Conservation (phyloP, 2,329 filamentous ascomycete genomes). For the Aspergillus phoenicis region DNA sequence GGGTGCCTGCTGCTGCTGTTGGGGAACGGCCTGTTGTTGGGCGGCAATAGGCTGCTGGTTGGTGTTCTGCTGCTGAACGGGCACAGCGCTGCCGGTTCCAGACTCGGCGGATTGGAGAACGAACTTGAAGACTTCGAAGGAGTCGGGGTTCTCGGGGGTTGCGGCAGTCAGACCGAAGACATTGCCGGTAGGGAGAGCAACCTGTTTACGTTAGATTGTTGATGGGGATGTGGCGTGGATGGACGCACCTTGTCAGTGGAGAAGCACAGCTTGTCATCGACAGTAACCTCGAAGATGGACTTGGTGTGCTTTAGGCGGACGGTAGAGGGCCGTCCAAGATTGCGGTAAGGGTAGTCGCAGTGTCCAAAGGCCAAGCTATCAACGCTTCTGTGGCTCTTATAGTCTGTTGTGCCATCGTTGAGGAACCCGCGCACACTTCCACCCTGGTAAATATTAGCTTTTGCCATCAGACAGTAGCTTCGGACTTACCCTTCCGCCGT, state of each 20-base stretch:
- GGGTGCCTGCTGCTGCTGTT: slow-evolving; percentile 21
- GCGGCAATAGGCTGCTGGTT: slow-evolving; percentile 28
- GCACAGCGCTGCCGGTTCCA: slow-evolving; percentile 20
- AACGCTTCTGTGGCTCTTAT: slow-evolving; percentile 71
- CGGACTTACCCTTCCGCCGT: slow-evolving; percentile 64
- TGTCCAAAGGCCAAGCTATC: slow-evolving; percentile 90
- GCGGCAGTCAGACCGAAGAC: slow-evolving; percentile 84
- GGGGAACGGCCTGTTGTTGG: slow-evolving; percentile 24
- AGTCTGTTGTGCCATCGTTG: slow-evolving; percentile 85
- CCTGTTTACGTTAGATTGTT: slow-evolving; percentile 43
- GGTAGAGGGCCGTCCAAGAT: slow-evolving; percentile 80
- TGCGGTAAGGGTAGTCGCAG: slow-evolving; percentile 88
- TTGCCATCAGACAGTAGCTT: neutral
- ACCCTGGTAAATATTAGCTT: slow-evolving; percentile 45
- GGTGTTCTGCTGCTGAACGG: slow-evolving; percentile 18
- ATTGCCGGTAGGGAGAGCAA: slow-evolving; percentile 78
- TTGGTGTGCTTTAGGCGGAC: slow-evolving; percentile 72
- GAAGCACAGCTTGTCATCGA: slow-evolving; percentile 83
- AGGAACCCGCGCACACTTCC: slow-evolving; percentile 90
- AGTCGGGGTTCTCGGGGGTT: slow-evolving; percentile 88
- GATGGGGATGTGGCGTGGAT: neutral
- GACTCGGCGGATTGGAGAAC: slow-evolving; percentile 61
- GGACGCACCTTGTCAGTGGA: slow-evolving; percentile 64
- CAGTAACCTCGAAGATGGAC: slow-evolving; percentile 70
- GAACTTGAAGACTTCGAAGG: slow-evolving; percentile 90